Conservation (phyloP, 176 grass and related monocot genomes). For the Carex pumila region DNA sequence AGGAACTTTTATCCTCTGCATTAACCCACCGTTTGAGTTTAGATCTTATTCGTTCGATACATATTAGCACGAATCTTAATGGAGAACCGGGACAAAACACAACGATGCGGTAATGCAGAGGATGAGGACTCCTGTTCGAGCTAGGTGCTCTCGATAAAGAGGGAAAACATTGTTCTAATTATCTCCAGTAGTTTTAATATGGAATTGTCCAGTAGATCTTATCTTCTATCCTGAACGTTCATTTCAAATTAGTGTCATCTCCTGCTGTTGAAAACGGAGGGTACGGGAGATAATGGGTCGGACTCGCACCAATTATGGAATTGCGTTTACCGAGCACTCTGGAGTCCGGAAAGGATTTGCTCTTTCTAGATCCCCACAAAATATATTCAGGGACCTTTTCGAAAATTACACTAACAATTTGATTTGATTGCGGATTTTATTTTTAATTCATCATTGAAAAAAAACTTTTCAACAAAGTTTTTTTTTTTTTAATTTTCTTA, state of each 20-base stretch:
- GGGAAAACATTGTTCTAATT: background rate
- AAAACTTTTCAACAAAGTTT: too few relatives aligned
- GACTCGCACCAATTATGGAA: conserved; percentile 23
- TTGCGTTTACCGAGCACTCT: conserved; percentile 18
- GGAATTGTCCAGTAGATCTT: background rate
- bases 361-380: background rate
- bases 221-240: background rate
- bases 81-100: too few relatives aligned
- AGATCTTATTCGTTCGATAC: too few relatives aligned
- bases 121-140: too few relatives aligned
- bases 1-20: too few relatives aligned
- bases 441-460: background rate
- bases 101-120: too few relatives aligned
- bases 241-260: conserved; percentile 7
- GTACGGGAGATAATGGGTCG: background rate
- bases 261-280: background rate
- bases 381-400: background rate
- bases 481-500: background rate
- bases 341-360: conserved; percentile 16
- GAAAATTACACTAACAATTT: background rate
- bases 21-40: too few relatives aligned
- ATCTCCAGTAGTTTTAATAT: background rate
- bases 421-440: background rate
- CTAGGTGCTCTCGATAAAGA: background rate
- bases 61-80: too few relatives aligned